A percentile compares a stretch with the other conserved stretches of the same genome.
These are phyloP conservation scores for Tylopilus balloui DNA, from an alignment of 768 basidiomycete genomes.

Conservation along the genomic window DNA sequence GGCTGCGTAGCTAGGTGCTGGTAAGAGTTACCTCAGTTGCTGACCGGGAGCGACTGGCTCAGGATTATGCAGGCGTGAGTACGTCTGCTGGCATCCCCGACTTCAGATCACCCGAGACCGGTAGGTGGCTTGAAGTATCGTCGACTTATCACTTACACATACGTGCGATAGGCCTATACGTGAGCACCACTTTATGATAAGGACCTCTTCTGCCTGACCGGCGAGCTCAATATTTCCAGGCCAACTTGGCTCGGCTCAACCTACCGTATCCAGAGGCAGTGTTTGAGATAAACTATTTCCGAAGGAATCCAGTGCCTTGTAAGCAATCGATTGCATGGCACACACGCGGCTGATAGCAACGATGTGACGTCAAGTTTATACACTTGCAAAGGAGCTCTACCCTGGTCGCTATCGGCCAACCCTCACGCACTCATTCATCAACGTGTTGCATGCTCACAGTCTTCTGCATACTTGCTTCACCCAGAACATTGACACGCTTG, in stretches of 20 bases:
- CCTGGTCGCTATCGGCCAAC: conserved; percentile 90
- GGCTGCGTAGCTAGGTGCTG: conserved; percentile 57
- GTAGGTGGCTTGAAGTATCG: conserved; percentile 37
- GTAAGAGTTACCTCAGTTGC: conserved; percentile 33
- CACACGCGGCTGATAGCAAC: neutral
- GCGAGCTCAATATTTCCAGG: conserved; percentile 40
- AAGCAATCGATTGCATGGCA: conserved; percentile 21
- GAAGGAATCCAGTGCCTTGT: conserved; percentile 77
- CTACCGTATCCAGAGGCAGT: conserved; percentile 94
- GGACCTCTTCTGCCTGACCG: neutral
- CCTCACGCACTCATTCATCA: conserved; percentile 84
- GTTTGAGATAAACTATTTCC: conserved; percentile 88
- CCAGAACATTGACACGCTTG: conserved; percentile 92
- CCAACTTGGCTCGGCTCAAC: conserved; percentile 70
- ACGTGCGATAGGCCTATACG: conserved; percentile 26
- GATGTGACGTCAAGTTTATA: conserved; percentile 58
- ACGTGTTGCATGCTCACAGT: conserved; percentile 63
- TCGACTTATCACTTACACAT: neutral
- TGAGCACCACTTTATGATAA: conserved; percentile 10
- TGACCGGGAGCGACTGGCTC: neutral
- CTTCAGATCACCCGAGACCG: conserved; percentile 83
- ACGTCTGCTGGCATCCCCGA: conserved; percentile 86
- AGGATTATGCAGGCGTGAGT: conserved; percentile 51
- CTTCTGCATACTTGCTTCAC: conserved; percentile 79
- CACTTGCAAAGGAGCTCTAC: conserved; percentile 88